Base-by-base conservation (phyloP, 306 rosid species). In the Begonia peltatifolia region DNA sequence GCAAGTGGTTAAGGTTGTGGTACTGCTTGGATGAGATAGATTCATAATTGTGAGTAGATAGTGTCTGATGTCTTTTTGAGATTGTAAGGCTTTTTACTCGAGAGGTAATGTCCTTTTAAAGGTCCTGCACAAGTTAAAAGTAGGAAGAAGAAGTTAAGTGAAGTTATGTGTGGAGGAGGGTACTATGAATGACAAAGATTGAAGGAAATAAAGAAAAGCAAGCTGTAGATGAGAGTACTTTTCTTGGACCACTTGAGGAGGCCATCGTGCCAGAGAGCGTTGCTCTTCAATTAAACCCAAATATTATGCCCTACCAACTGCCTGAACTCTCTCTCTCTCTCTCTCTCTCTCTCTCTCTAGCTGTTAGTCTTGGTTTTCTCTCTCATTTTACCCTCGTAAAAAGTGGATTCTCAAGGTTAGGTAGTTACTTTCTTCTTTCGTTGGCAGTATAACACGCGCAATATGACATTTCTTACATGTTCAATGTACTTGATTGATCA, bases 241-340 rank as follows among this genome's bases (percentile, higher is more conserved):
- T 47, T 53, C 41, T 65, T 48, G 87, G 93, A 76, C 84, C 93
- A 79, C 93, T 66, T n/a, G 14, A n/a, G 14, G 48, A 44, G 2
- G 12, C n/a, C 6, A 44, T 10, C 48, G 11, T 44, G 14, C 14
- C 48, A 30, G 38, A 30, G 38, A 30, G 38, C 48, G 12, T 44
- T 44, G n/a, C 48, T 44, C 48, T 44, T 44, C 48, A 44, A n/a
- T 44, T 10, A 44, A 44, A 44, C 48, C 12, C 4, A 44, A 44
- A 6, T 44, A 44, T 44, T 11, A 44, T 10, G 14, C 14, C 48
- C 12, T 44, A 11, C 14, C 48, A 30, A 10, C 48, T 44, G 4
- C 48, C 48, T 44, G 12, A 30, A 10, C 48, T 44, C 48, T 10
- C 12, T 44, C 46, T 42, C 18, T 17, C 18, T 17, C 48, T 44